Evolutionary conservation across 202 grass and related monocot species (phyloP).

Genomic region (Schoenoplectus tabernaemontani): DNA sequence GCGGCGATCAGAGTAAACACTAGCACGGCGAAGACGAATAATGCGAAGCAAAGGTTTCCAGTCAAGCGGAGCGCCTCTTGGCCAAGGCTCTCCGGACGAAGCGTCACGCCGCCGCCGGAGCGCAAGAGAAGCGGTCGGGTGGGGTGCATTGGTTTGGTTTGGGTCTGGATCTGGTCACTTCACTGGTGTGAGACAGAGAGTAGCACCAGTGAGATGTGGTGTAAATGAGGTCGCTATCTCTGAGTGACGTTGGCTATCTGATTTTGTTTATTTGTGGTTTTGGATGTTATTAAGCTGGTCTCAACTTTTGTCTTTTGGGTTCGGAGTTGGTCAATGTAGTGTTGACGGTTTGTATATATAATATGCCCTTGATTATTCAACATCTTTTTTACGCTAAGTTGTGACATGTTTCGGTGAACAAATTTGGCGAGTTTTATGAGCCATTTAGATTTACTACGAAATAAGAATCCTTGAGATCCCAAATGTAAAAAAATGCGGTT

Average conservation of each 20-base stretch:
- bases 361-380: neutral
- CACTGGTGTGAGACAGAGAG: neutral
- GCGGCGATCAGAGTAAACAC: conserved; percentile 77
- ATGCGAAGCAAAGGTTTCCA: conserved; percentile 77
- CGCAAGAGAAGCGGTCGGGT: conserved; percentile 32
- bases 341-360: no score
- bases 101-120: conserved; percentile 23
- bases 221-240: neutral
- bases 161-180: conserved; percentile 34
- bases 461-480: no score
- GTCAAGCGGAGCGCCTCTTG: conserved; percentile 42
- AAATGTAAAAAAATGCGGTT: no score
- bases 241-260: neutral
- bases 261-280: neutral
- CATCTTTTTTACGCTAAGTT: neutral
- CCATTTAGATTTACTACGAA: neutral
- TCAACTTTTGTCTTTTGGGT: no score
- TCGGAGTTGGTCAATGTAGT: neutral
- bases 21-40: conserved; percentile 75
- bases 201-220: neutral
- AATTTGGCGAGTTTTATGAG: neutral
- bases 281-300: neutral
- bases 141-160: conserved; percentile 9
- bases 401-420: neutral
- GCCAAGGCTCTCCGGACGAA: conserved; percentile 34